These are phyloP conservation scores for Cicer yamashitae DNA, from an alignment of 306 rosid genomes.

Conservation along the genomic window DNA sequence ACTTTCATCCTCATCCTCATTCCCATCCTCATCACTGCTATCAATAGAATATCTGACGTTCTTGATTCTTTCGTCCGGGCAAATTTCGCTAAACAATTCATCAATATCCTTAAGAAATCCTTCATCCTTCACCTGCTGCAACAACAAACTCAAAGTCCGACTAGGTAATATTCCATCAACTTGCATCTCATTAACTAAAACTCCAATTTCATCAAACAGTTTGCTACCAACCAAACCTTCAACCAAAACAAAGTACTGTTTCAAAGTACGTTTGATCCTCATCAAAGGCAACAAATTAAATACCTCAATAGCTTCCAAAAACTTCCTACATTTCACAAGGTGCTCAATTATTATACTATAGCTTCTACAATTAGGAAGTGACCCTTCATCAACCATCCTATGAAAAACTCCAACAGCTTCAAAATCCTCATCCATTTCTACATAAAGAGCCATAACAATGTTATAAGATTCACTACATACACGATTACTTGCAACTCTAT, in stretches of 20 bases:
- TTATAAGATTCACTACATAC: conserved; percentile 72
- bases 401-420: conserved; percentile 62
- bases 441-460: conserved; percentile 72
- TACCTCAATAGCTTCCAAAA: conserved; percentile 62
- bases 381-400: conserved; percentile 70
- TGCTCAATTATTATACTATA: conserved; percentile 77
- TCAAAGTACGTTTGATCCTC: conserved; percentile 75
- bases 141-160: conserved; percentile 55
- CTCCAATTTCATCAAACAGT: conserved; percentile 58
- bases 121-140: conserved; percentile 59
- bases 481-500: conserved; percentile 43
- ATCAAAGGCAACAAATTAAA: conserved; percentile 63
- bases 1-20: conserved; percentile 42
- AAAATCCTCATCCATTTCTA: conserved; percentile 54
- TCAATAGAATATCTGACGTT: conserved; percentile 53
- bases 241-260: conserved; percentile 58
- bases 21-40: conserved; percentile 51
- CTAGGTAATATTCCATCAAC: conserved; percentile 77
- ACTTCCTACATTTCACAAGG: conserved; percentile 60
- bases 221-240: conserved; percentile 55
- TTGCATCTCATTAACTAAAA: conserved; percentile 68
- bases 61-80: conserved; percentile 61
- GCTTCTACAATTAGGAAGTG: conserved; percentile 71
- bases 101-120: conserved; percentile 58
- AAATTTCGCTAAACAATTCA: conserved; percentile 56